Base-by-base conservation (phyloP, 2,329 filamentous ascomycete genomes). In the Sclerotinia glacialis region DNA sequence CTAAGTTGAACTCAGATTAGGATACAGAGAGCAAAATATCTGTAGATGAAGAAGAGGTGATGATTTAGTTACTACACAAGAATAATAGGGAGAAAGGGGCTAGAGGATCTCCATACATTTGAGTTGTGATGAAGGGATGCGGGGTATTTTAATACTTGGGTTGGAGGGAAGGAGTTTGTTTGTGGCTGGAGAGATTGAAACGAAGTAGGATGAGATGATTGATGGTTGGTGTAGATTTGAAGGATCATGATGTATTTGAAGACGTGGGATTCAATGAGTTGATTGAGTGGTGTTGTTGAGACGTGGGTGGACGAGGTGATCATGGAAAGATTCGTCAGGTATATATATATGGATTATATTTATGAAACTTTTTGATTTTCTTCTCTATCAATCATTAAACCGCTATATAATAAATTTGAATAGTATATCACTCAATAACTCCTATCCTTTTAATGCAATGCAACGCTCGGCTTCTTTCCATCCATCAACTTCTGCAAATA, bases 301-400 rank as follows among this genome's bases (percentile, higher is more conserved):
- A 37, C 1, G 14, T 23, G 16, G 34, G 8, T 53, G 4, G 6
- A 21, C 8, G 50, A 53, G 21, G 14, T 16, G 2, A 37, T 21
- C 5, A 9, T 46, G 18, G 2, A 6, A 23, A 44, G 23, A 5
- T 44, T 44, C 21, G 40, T n/a, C n/a, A 52, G 23, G 14, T 28
- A 28, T 18, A 18, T 5, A 18, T 1, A 28, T 1, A n/a, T 34
- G 6, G 16, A 26, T 7, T n/a, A 28, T 28, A n/a, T 26, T 49
- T 34, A 37, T 37, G 7, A 49, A 37, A 18, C 1, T 34, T 60
- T 37, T 47, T 26, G 18, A 23, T 49, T 26, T 1, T 49, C 28
- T 37, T 47, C 56, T 60, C 21, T 60, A 60, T 44, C 37, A 16
- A 60, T 49, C 44, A 60, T 60, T 60, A 60, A 49, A 60, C 2